Base-by-base conservation (phyloP, 495 filamentous ascomycete species). In the Viridothelium virens region DNA sequence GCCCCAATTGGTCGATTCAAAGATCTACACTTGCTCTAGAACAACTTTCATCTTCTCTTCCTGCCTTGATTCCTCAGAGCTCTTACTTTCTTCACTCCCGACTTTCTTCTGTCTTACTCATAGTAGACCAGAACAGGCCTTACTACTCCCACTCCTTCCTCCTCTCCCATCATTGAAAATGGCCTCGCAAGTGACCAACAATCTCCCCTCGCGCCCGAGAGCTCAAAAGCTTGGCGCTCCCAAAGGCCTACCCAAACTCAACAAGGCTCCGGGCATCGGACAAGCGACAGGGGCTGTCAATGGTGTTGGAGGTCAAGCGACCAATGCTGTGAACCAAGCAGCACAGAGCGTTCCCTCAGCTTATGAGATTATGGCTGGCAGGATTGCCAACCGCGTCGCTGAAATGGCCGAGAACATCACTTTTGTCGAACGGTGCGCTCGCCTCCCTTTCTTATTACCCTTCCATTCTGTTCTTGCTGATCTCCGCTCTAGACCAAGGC, bases 401-500 rank as follows among this genome's bases (percentile, higher is more conserved):
- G 76, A 78, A 65, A 76, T 78, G 72, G 76, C 76, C 11, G 76
- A 78, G 71, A 78, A 76, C 70, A 76, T 76, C 53, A 76, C 75
- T 31, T 74, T 78, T 48, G 74, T 76, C n/a, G 76, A 78, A 72
- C 73, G 72, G 75, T 76, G 67, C n/a, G 71, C 64, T 31, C 2
- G 25, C 25, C 36, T 31, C 31, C 10, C 61, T 3, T 53, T 5
- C 61, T 65, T 37, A 31, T 53, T 56, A 38, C 38, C 39, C 12
- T 37, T 38, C 0, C 33, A 10, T 6, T 31, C 18, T 41, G 12
- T 44, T 7, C 25, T 38, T 7, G 16, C 34, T 48, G 34, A 39
- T 25, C 37, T 38, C 5, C 2, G 31, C 50, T 33, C 56, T 6
- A 67, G 62, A 61, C 65, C 63, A 38, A 25, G 4, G 63, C 63